phyloP scores from a whole-genome alignment of 139 green algal species.

The Chlorella sp. region DNA sequence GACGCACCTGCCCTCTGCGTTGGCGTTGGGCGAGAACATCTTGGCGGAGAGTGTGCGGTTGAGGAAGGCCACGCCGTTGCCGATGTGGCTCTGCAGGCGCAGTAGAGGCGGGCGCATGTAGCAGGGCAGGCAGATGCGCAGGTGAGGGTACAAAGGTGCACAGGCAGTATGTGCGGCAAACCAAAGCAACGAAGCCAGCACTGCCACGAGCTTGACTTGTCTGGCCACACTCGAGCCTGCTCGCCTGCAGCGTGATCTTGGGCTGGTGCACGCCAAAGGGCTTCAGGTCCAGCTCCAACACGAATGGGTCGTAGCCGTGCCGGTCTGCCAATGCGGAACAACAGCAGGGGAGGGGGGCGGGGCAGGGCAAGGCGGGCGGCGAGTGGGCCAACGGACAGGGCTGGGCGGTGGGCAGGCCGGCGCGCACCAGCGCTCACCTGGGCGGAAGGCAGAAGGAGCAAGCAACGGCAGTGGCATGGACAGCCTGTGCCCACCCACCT shows the following conservation, averaged over 20 bases:
- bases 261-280: conserved; percentile 72
- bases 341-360: not conserved
- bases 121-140: not conserved
- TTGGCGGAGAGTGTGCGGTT: conserved; percentile 69
- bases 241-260: conserved; percentile 55
- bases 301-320: conserved; percentile 46
- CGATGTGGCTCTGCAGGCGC: conserved; percentile 63
- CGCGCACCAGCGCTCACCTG: not conserved
- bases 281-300: conserved; percentile 76
- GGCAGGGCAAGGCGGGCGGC: not conserved
- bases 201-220: too few relatives aligned
- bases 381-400: not conserved
- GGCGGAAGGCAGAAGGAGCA: not conserved
- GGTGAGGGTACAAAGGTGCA: not conserved
- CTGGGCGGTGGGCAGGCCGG: not conserved
- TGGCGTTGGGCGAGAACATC: conserved; percentile 57
- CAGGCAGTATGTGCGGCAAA: not conserved
- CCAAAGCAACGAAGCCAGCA: too few relatives aligned
- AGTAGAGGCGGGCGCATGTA: too few relatives aligned
- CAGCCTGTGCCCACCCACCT: not conserved
- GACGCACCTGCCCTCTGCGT: conserved; percentile 33
- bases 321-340: conserved; percentile 13
- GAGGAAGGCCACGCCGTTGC: conserved; percentile 81
- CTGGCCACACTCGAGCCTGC: conserved; percentile 34
- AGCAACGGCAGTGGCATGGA: not conserved